A percentile compares a stretch with the other conserved stretches of the same genome.
These are phyloP conservation scores for Paralagenidium karlingii DNA, from an alignment of 352 stramenopile genomes.

Conservation along the genomic window DNA sequence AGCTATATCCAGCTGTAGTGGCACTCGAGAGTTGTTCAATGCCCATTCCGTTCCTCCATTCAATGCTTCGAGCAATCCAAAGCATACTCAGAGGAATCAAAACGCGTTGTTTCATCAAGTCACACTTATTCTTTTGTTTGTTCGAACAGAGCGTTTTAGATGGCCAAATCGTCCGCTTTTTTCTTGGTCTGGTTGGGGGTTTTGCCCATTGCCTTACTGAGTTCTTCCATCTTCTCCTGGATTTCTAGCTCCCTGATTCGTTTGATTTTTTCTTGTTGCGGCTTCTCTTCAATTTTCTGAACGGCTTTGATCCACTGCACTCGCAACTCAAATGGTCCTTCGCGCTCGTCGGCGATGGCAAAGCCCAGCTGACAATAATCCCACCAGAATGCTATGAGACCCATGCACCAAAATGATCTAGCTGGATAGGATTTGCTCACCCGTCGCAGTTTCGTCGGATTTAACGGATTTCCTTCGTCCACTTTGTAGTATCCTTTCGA, in stretches of 20 bases:
- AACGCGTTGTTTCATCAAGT: too few species aligned
- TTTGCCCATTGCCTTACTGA: too few species aligned
- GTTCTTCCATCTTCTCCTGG: neutral
- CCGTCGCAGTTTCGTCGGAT: conserved; percentile 63
- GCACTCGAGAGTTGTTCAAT: too few species aligned
- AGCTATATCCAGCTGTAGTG: too few species aligned
- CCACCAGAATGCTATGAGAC: neutral
- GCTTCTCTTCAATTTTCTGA: conserved; percentile 34
- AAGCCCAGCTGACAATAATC: conserved; percentile 53
- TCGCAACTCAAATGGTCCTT: conserved; percentile 74
- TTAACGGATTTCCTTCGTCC: conserved; percentile 55
- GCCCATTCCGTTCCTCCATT: too few species aligned
- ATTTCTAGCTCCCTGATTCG: conserved; percentile 7
- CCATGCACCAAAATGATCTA: neutral
- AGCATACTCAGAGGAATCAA: too few species aligned
- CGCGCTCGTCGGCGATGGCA: conserved; percentile 75
- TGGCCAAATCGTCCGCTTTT: conserved; percentile 48
- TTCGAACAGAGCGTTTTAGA: too few species aligned
- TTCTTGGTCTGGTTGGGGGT: too few species aligned
- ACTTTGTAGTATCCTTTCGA: conserved; percentile 75
- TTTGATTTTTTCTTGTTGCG: conserved; percentile 11
- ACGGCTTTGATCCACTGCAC: conserved; percentile 82
- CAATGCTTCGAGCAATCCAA: too few species aligned
- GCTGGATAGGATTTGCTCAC: conserved; percentile 14
- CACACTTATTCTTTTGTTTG: too few species aligned